These are phyloP conservation scores for Sporobolomyces pararoseus DNA, from an alignment of 768 basidiomycete genomes.

Conservation along the genomic window DNA sequence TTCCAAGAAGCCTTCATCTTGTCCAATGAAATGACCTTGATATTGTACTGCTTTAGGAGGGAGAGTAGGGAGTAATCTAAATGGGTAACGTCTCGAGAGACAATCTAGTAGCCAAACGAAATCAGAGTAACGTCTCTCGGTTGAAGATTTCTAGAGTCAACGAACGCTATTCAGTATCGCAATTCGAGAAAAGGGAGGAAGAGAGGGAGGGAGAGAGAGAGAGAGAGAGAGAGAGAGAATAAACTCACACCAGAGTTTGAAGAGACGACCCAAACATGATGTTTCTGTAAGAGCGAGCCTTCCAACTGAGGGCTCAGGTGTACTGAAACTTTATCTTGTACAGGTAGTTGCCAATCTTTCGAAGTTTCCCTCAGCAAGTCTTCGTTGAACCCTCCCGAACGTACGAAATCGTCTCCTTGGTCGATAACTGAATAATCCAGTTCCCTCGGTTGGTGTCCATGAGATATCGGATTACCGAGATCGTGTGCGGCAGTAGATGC, in stretches of 20 bases:
- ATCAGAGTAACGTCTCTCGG: constrained; percentile 85
- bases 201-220: neutral
- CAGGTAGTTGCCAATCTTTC: constrained; percentile 6
- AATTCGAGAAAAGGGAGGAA: neutral
- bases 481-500: neutral
- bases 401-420: no score
- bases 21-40: constrained; percentile 50
- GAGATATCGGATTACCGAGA: neutral
- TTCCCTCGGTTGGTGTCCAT: neutral
- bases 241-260: neutral
- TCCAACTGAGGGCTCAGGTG: constrained; percentile 10
- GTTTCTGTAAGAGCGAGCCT: constrained; percentile 18
- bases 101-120: constrained; percentile 87
- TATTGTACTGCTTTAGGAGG: constrained; percentile 88
- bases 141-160: constrained; percentile 51
- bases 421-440: constrained; percentile 29
- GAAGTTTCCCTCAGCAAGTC: neutral
- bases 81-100: constrained; percentile 80
- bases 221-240: neutral
- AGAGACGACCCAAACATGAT: constrained; percentile 16
- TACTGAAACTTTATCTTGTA: neutral
- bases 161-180: no score
- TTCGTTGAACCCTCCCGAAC: neutral
- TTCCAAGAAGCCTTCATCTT: constrained; percentile 85
- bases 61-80: constrained; percentile 76